phyloP scores from a whole-genome alignment of 2,329 filamentous ascomycete genomes.

The Arthrobotrys conoides region DNA sequence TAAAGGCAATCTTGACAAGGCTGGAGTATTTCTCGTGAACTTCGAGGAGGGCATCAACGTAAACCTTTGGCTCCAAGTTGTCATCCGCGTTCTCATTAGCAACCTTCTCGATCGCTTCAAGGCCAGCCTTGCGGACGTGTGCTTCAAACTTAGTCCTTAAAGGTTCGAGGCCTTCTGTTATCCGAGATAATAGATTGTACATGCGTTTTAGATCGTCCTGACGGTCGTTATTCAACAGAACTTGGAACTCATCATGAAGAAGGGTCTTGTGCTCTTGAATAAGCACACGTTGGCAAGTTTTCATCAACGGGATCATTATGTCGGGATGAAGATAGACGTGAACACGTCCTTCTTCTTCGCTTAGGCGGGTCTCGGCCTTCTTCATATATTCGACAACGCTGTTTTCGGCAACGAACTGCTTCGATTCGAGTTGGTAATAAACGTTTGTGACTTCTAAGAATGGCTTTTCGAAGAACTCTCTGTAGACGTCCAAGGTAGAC shows the following conservation, averaged over 20 bases:
- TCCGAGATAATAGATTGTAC: slow-evolving; percentile 91
- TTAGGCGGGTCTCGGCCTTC: slow-evolving; percentile 90
- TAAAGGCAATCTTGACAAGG: slow-evolving; percentile 91
- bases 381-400: slow-evolving; percentile 99
- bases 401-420: slow-evolving; percentile 94
- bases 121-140: slow-evolving; percentile 90
- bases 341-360: slow-evolving; percentile 95
- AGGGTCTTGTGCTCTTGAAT: slow-evolving; percentile 88
- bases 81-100: slow-evolving; percentile 80
- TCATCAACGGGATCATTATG: slow-evolving; percentile 86
- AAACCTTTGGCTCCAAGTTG: slow-evolving; percentile 93
- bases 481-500: slow-evolving; percentile 94
- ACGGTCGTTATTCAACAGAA: slow-evolving; percentile 91
- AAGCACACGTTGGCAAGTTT: slow-evolving; percentile 87
- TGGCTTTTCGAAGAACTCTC: slow-evolving; percentile 90
- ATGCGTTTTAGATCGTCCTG: slow-evolving; percentile 96
- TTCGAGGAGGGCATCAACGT: slow-evolving; percentile 93
- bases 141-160: slow-evolving; percentile 88
- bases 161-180: slow-evolving; percentile 91
- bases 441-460: slow-evolving; percentile 86
- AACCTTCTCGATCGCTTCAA: slow-evolving; percentile 90
- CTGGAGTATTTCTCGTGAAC: slow-evolving; percentile 94
- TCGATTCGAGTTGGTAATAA: slow-evolving; percentile 94
- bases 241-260: slow-evolving; percentile 95
- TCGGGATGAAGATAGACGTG: slow-evolving; percentile 91